Base-by-base conservation (phyloP, 2,329 filamentous ascomycete genomes). In the Exophiala dermatitidis region DNA sequence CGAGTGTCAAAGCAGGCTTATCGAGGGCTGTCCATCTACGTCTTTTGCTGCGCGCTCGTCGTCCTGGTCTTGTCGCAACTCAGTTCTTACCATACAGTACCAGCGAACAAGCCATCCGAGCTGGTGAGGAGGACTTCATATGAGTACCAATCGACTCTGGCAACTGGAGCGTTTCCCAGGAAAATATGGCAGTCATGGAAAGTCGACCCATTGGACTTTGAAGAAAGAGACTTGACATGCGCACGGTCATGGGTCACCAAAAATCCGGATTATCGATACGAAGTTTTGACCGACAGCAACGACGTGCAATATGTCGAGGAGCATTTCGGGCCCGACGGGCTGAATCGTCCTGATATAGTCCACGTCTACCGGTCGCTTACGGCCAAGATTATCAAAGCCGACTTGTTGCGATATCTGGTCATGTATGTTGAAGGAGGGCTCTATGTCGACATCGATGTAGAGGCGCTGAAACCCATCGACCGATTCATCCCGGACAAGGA, bases 151-250 rank as follows among this genome's bases (percentile, higher is more conserved):
- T 5, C 4, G 19, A 12, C 41, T 29, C 19, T 43, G 4, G 19
- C 19, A 6, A n/a, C n/a, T 26, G 19, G 19, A 10, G 7, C 8
- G 6, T 29, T 43, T 29, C 7, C n/a, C 19, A 6, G 7, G n/a
- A 7, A 7, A 5, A 43, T 43, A 12, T 88, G 84, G 85, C 85
- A 88, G 68, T 84, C 81, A 0, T 88, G 85, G 85, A 88, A 87
- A 67, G 78, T 84, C 30, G 78, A 84, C 36, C 36, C 6, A 38
- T 38, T 5, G 36, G 19, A 8, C 36, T 38, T 87, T 63, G 84
- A 85, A 58, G 76, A 82, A 62, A 75, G 80, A 49, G 83, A 88
- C 62, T 71, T 78, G 32, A 69, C 74, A 28, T 74, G 74, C 0
- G 84, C 84, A 6, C 76, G 77, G 59, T 82, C 82, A 1, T 88